Conservation (phyloP, 495 filamentous ascomycete species). For the Annulohypoxylon nitens region DNA sequence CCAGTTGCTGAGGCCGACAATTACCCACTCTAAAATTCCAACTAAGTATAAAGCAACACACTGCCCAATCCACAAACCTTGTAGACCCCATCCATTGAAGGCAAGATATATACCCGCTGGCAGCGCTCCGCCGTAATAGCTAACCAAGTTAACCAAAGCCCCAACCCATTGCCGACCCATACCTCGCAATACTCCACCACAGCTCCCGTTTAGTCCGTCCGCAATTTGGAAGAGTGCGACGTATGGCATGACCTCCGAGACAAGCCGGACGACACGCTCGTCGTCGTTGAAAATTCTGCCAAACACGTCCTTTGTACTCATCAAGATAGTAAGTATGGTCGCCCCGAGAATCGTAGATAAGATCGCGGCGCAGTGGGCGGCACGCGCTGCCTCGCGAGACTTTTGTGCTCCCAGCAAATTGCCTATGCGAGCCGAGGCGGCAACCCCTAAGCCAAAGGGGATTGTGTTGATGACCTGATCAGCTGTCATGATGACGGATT, state of each 20-base stretch:
- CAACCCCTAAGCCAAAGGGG: slow-evolving; percentile 90
- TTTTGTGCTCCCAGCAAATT: slow-evolving; percentile 83
- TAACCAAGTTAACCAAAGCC: slow-evolving; percentile 88
- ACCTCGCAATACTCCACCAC: slow-evolving; percentile 83
- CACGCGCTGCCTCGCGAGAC: slow-evolving; percentile 74
- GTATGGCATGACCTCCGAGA: slow-evolving; percentile 85
- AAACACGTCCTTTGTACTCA: slow-evolving; percentile 81
- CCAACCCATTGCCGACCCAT: slow-evolving; percentile 93
- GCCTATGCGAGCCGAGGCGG: slow-evolving; percentile 82
- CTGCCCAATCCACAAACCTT: slow-evolving; percentile 88
- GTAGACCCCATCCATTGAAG: slow-evolving; percentile 89
- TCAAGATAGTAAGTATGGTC: slow-evolving; percentile 76
- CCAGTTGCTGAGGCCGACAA: slow-evolving; percentile 85
- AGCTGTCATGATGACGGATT: slow-evolving; percentile 94
- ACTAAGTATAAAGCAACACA: slow-evolving; percentile 91
- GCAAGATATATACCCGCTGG: slow-evolving; percentile 89
- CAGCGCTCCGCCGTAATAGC: slow-evolving; percentile 88
- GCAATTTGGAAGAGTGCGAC: slow-evolving; percentile 97
- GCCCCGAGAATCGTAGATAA: slow-evolving; percentile 78
- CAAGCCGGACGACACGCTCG: slow-evolving; percentile 76
- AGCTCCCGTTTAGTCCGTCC: slow-evolving; percentile 87
- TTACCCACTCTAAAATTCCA: slow-evolving; percentile 81
- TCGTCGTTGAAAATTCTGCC: slow-evolving; percentile 90
- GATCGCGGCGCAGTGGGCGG: slow-evolving; percentile 83
- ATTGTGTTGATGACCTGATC: slow-evolving; percentile 95